A percentile compares a stretch with the other conserved stretches of the same genome.
Conservation (phyloP, 2,329 filamentous ascomycete species). For the Phoma sp. region DNA sequence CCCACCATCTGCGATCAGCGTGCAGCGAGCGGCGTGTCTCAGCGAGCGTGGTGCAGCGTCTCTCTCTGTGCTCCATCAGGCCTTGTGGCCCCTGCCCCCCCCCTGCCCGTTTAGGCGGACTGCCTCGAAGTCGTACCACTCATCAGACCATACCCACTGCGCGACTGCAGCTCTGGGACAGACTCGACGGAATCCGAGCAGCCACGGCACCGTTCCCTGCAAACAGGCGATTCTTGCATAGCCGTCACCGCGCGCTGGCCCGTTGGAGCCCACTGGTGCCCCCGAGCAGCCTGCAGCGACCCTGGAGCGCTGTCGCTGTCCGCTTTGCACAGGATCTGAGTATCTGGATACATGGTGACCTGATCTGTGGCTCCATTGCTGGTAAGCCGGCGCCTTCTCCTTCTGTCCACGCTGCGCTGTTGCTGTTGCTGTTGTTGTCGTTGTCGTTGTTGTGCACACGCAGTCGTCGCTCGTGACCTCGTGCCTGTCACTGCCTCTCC, state of each 20-base stretch:
- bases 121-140: conserved; percentile 14
- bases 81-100: no score
- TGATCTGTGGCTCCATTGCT: conserved; percentile 16
- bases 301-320: conserved; percentile 7
- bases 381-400: conserved; percentile 18
- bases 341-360: conserved; percentile 16
- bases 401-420: conserved; percentile 4
- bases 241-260: conserved; percentile 3
- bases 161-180: conserved; percentile 11
- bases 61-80: background rate
- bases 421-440: background rate
- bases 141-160: conserved; percentile 15
- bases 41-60: conserved; percentile 1
- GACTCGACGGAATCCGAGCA: background rate
- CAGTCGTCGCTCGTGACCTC: no score
- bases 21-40: conserved; percentile 5
- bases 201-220: conserved; percentile 3
- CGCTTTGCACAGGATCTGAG: background rate
- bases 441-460: background rate
- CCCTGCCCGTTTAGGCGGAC: background rate
- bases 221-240: conserved; percentile 16
- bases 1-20: background rate
- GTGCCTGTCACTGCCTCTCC: no score
- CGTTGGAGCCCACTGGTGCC: background rate
- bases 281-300: conserved; percentile 1